Base-by-base conservation (phyloP, 805 yeast species). In the Candida orba region DNA sequence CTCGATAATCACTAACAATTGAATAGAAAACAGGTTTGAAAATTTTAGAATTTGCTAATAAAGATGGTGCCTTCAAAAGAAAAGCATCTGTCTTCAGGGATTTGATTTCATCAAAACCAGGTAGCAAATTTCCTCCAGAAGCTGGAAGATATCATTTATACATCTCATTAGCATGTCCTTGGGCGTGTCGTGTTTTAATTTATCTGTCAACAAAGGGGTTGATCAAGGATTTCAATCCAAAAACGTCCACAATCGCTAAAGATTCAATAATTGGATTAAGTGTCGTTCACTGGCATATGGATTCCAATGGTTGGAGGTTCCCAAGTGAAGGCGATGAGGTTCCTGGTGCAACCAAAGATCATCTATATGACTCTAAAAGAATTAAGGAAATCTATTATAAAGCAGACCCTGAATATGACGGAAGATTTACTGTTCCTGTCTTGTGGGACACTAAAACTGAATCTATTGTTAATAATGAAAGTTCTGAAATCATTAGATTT, bases 211-310 rank as follows among this genome's bases (percentile, higher is more conserved):
- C 91, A 49, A 88, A 89, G 67, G 95, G 96, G 1, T 62, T 84
- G 40, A 62, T 68, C n/a, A 69, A 69, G 42, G 57, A 68, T 32
- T 71, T 69, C 43, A 58, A 66, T 40, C 58, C 60, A 24, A 34
- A 35, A 29, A 56, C 59, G 2, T 55, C 62, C 3, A 43, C 52
- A 7, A 60, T 68, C 3, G 42, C 57, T 2, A 48, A 48, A 15
- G 65, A 72, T 2, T 66, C 76, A 1, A 63, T 81, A 10, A 78
- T 83, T 48, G 76, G 79, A 3, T 71, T 81, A 29, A 78, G 90
- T 18, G 88, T 87, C 34, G 97, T 91, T 12, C 95, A 89, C 62
- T 89, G 96, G 91, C 81, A 79, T 56, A 75, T 91, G 83, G 96
- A 84, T 51, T 74, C 69, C 13, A 71, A 83, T 46, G 97, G 98